Conservation (phyloP, 306 rosid genomes). For the Adenanthera pavonina region DNA sequence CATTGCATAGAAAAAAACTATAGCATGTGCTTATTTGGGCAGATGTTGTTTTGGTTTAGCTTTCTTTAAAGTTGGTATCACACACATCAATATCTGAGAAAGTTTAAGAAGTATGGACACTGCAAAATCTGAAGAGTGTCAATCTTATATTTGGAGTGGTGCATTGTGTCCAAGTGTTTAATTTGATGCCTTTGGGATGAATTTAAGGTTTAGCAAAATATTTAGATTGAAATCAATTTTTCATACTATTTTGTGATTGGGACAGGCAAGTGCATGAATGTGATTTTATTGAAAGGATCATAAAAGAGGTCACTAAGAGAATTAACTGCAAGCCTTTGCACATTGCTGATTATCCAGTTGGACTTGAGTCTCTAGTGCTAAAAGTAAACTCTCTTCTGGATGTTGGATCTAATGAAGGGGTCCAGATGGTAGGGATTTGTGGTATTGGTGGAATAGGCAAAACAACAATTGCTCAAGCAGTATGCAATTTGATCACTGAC, state of each 20-base stretch:
- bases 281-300: neutral
- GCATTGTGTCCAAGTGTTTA: neutral
- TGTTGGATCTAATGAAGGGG: neutral
- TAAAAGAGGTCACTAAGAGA: neutral
- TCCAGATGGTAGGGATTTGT: neutral
- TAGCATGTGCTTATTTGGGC: neutral
- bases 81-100: neutral
- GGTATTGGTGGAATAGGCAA: neutral
- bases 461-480: neutral
- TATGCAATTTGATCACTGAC: neutral
- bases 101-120: neutral
- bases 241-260: neutral
- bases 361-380: neutral
- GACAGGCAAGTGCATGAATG: neutral
- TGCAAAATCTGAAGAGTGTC: neutral
- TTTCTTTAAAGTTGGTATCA: neutral
- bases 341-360: neutral
- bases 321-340: neutral
- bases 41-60: neutral
- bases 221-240: neutral
- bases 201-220: neutral
- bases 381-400: neutral
- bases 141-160: neutral
- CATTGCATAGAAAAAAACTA: neutral
- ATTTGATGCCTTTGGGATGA: neutral